A percentile compares a stretch with the other conserved stretches of the same genome.
phyloP scores from a whole-genome alignment of 805 yeast genomes.

The Sugiyamaella smithiae region DNA sequence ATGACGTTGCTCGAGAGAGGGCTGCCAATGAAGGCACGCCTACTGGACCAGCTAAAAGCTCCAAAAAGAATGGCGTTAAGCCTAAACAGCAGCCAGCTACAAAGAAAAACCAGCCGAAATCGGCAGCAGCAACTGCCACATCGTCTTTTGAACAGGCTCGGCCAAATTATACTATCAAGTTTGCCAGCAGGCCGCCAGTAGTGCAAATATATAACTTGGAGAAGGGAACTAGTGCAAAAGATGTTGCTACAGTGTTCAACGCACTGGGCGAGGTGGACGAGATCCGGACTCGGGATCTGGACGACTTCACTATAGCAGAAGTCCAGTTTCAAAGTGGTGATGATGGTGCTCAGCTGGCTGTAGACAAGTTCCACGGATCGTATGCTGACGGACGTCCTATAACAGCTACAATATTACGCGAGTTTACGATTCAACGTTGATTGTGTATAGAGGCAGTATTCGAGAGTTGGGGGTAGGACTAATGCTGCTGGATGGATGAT shows the following conservation, averaged over 20 bases:
- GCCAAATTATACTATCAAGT: slow-evolving; percentile 1
- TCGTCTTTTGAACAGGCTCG: not conserved
- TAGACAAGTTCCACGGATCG: slow-evolving; percentile 40
- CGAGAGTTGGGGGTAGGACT: no score
- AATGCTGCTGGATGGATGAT: no score
- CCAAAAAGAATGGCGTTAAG: not conserved
- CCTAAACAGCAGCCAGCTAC: not conserved
- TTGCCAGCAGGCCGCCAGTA: slow-evolving; percentile 27
- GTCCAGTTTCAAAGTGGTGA: slow-evolving; percentile 29
- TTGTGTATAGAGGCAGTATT: no score
- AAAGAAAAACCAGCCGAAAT: not conserved
- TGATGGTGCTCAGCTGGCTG: slow-evolving; percentile 33
- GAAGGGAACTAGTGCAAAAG: slow-evolving; percentile 33
- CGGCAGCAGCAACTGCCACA: not conserved
- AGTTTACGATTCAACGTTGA: slow-evolving; percentile 20
- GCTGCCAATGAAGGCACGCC: not conserved
- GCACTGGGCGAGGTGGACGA: slow-evolving; percentile 27
- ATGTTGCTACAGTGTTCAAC: slow-evolving; percentile 28
- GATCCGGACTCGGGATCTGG: slow-evolving; percentile 19
- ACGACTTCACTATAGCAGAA: slow-evolving; percentile 27
- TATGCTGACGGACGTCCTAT: slow-evolving; percentile 48
- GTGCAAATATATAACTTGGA: slow-evolving; percentile 32
- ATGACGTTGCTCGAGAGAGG: not conserved
- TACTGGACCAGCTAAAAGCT: not conserved
- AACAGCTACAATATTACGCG: slow-evolving; percentile 33